Evolutionary conservation across 75 land plant species (phyloP), one percentile per base, ranked within the genome.

Genomic region (Picea sitchensis): DNA sequence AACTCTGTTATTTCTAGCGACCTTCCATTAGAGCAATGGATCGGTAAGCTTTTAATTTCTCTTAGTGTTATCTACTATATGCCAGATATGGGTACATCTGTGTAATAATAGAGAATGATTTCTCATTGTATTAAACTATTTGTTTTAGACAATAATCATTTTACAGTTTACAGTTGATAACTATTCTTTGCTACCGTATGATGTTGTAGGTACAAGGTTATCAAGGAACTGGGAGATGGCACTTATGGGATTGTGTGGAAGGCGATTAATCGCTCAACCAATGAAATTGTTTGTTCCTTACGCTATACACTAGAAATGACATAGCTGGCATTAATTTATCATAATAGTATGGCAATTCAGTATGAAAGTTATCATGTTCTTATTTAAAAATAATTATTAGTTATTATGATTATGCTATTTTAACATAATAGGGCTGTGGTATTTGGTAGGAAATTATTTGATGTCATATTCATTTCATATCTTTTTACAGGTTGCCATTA

Each of bases 221-320:
- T 95, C 38, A 93, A 88, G 84, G 96, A 93, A 80, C 90, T 98
- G 81, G 99, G 99, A 71, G 94, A 90, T 82, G 98, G 99, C 73
- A 95, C 99, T 0, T 98, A 95, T 88, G 99, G 99, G 54, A 95
- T 84, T 89, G 99, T 98, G 17, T 98, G 95, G 95, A 89, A 92
- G 63, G 99, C 98, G n/a, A 81, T 95, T 2, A 93, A 89, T 86
- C 87, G 86, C 76, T 85, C 83, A 14, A 88, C 93, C 72, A 95
- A 92, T 82, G 98, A 98, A 87, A 84, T 91, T 80, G 99, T 95
- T 88, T 54, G 91, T 86, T 15, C 31, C 9, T 23, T 73, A 38
- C 59, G 8, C 26, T 47, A 11, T 14, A 44, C 15, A 30, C 60
- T 54, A 17, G 2, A 71, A 71, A 44, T 44, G 18, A 44, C 56